Base-by-base conservation (phyloP, 2,329 filamentous ascomycete species). In the Trichoderma sp. region DNA sequence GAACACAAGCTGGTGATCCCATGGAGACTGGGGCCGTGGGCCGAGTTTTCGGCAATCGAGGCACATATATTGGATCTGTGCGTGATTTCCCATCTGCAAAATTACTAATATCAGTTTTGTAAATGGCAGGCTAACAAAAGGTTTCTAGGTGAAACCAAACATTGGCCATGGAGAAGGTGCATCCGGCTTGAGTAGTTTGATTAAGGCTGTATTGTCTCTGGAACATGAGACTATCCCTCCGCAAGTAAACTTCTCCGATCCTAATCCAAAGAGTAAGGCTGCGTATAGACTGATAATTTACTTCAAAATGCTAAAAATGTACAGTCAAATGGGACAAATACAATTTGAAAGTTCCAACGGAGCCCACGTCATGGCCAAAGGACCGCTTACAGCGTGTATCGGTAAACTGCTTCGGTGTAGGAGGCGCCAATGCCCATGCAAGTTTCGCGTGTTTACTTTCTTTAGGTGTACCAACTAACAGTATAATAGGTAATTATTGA, bases 101-200 rank as follows among this genome's bases (percentile, higher is more conserved):
- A 19, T 55, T 33, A 0, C 71, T 83, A n/a, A n/a, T 10, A n/a
- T 2, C 6, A 43, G 3, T 3, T 78, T 33, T 6, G 8, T 29
- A 8, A 24, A 24, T 5, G 29, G 29, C 29, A 24, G 19, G 16
- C 24, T 66, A 52, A 66, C 35, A 14, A 0, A 14, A n/a, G 2
- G 0, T 33, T 1, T 8, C 10, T n/a, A 75, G 74, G 72, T 81
- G 31, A 82, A 83, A 70, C 74, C 78, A 5, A 80, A 81, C 53
- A 68, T 83, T 16, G 84, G 84, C 0, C 85, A 87, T 70, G 72
- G 74, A 0, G 84, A 85, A 71, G 80, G 77, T 0, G 81, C 83
- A 0, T 79, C 80, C 1, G 84, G 83, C 0, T 61, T 86, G 0
- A 77, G 77, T 0, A 77, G 77, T 0, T 27, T 86, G 2, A 78